phyloP scores from a whole-genome alignment of 164 flowering plant species.

The Stephania yunnanensis region DNA sequence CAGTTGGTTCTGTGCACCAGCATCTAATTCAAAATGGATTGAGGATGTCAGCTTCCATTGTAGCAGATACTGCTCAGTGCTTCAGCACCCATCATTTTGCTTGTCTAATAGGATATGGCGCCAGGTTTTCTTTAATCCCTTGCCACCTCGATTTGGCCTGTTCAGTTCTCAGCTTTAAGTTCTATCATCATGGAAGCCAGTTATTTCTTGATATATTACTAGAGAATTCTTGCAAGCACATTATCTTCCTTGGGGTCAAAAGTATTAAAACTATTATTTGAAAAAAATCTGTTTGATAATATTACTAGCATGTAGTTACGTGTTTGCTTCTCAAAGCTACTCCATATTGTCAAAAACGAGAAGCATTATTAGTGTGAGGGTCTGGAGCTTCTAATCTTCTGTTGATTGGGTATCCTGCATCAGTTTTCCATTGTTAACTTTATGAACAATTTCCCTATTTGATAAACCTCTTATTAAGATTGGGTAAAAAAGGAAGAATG shows the following conservation, averaged over 20 bases:
- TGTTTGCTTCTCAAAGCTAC: neutral
- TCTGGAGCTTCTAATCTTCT: too few species aligned
- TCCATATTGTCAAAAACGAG: neutral
- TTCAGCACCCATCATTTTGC: slow-evolving; percentile 99
- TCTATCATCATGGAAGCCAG: neutral
- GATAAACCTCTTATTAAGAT: too few species aligned
- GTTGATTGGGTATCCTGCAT: too few species aligned
- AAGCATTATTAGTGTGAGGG: neutral
- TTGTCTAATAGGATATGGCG: slow-evolving; percentile 99
- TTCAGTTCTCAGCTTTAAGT: neutral
- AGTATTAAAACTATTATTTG: neutral
- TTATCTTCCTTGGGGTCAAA: neutral
- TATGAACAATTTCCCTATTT: too few species aligned
- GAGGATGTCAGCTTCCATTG: slow-evolving; percentile 87
- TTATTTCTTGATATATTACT: neutral
- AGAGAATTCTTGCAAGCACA: neutral
- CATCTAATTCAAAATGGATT: slow-evolving; percentile 97
- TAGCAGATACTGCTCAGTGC: slow-evolving; percentile 99
- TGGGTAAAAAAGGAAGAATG: too few species aligned
- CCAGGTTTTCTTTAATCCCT: slow-evolving; percentile 52
- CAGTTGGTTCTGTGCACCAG: slow-evolving; percentile 99
- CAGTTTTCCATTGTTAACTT: too few species aligned
- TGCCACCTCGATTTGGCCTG: neutral
- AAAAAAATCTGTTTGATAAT: neutral
- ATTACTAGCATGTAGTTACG: neutral